Percentiles rank a stretch among this genome's conserved stretches.
Conservation (phyloP, 345 rosid species). For the Salix suchowensis region DNA sequence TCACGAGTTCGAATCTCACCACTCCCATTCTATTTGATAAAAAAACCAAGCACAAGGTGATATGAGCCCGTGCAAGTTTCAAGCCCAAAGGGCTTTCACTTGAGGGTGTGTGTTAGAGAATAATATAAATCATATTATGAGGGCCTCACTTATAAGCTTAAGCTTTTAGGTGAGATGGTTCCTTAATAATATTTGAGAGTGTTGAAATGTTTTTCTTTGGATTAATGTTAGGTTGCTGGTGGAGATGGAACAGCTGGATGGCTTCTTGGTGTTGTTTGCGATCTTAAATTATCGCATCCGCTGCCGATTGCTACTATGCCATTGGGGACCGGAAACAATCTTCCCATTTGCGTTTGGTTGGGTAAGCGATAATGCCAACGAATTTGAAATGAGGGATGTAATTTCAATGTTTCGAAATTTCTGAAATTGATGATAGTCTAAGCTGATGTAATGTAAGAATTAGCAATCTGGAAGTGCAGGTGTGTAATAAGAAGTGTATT, state of each 20-base stretch:
- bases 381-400: no score
- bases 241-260: slow-evolving; percentile 99
- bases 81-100: no score
- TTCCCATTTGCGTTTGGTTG: slow-evolving; percentile 96
- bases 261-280: slow-evolving; percentile 94
- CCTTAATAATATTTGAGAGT: no score
- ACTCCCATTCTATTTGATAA: no score
- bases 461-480: no score
- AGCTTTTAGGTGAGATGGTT: no score
- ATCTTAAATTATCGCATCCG: slow-evolving; percentile 74
- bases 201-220: background rate
- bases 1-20: no score
- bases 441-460: background rate
- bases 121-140: no score
- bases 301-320: slow-evolving; percentile 94
- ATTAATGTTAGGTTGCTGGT: slow-evolving; percentile 67
- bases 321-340: slow-evolving; percentile 95
- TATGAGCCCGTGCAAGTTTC: no score
- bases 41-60: no score
- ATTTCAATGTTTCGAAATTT: background rate
- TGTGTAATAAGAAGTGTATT: background rate
- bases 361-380: slow-evolving; percentile 36
- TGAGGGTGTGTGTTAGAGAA: no score
- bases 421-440: background rate
- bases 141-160: no score